Evolutionary conservation across 1,284 basidiomycete genomes (phyloP), one percentile per base, ranked within the genome.

Genomic region (Leccinum angustisporum): DNA sequence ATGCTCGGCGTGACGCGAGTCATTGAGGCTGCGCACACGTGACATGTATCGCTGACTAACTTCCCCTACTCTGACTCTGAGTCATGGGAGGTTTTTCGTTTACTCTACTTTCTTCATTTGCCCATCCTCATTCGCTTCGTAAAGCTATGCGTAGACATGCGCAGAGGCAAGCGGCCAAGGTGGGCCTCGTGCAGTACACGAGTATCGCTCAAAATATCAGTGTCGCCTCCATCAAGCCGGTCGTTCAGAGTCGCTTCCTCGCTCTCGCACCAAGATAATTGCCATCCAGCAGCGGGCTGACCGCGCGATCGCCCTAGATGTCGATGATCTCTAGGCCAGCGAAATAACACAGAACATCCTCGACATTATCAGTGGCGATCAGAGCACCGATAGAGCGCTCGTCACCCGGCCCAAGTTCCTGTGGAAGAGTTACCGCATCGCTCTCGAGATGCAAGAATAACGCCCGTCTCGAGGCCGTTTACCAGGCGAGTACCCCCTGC

Each of bases 331-430:
- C 58, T 94, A 95, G 76, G 92, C 91, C 14, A 92, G 87, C 72
- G 94, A 97, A 77, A 96, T 95, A 0, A 95, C 94, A 3, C 95
- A 96, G 78, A 91, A 90, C 73, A 94, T 97, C 66, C 82, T 97
- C 18, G 91, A 91, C 57, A 91, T 91, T 51, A 94, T 97, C 67
- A 92, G 89, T 67, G 92, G 94, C 63, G 88, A 97, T 78, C 92
- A 95, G 79, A 96, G 85, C 80, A 98, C 96, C 51, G 97, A 99
- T 79, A 83, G 97, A 62, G 92, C 95, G 27, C 84, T 99, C 58
- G 95, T 99, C 67, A 97, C 94, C 2, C 98, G 96, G 89, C 89
- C 98, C 75, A 97, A 97, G 77, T 98, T 98, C 78, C 84, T 97
- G 33, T 99, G 96, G 96, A 97, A 99, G 83, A 94, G 94, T 66